Evolutionary conservation across 179 eudicot species (phyloP).

Genomic region (Patellifolia procumbens): DNA sequence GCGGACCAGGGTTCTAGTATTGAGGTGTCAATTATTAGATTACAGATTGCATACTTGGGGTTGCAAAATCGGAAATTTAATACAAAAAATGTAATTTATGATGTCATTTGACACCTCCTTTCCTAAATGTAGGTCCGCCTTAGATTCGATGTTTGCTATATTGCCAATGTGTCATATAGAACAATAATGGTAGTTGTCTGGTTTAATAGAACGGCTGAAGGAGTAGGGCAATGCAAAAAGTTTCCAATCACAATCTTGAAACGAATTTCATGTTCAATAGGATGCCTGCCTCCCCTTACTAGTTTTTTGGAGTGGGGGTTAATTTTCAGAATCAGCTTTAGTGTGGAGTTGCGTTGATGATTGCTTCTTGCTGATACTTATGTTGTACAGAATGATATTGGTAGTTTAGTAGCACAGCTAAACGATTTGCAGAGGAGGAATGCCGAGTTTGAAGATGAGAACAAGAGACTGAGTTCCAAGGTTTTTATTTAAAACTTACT

Average conservation of each 20-base stretch:
- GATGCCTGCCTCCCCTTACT: no score
- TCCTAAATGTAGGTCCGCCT: no score
- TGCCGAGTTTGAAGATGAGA: conserved; percentile 67
- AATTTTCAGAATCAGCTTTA: background rate
- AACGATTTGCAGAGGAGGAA: conserved; percentile 74
- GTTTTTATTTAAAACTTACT: conserved; percentile 24
- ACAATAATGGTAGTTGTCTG: background rate
- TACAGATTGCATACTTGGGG: no score
- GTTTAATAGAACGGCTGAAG: background rate
- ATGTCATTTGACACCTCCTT: no score
- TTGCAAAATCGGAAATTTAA: no score
- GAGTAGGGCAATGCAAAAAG: background rate
- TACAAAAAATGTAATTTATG: no score
- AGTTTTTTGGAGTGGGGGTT: background rate
- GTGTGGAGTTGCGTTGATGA: background rate
- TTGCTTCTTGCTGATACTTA: background rate
- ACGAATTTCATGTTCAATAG: no score
- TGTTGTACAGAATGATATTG: conserved; percentile 64
- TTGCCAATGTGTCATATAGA: background rate
- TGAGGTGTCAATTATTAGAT: no score
- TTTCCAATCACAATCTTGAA: no score
- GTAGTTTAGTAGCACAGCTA: conserved; percentile 80
- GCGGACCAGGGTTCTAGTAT: no score
- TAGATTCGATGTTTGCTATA: no score
- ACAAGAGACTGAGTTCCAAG: conserved; percentile 53